Evolutionary conservation across 2,329 filamentous ascomycete species (phyloP).

Genomic region (Beauveria medogensis): DNA sequence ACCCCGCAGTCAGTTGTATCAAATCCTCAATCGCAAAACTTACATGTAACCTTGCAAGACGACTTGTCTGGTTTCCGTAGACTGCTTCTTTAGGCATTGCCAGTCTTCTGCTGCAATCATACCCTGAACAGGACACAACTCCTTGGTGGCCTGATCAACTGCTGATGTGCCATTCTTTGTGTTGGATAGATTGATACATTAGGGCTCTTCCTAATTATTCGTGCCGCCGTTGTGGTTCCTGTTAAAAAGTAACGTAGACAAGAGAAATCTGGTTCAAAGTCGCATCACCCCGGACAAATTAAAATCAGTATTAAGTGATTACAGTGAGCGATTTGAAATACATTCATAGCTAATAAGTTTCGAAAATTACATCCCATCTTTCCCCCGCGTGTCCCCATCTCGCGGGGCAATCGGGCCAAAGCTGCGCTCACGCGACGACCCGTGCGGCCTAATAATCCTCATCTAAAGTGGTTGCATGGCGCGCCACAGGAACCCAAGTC

Average conservation of each 20-base stretch:
- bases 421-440: not conserved
- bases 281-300: too few relatives aligned
- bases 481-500: not conserved
- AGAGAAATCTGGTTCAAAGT: too few relatives aligned
- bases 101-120: not conserved
- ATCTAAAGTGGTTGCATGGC: slow-evolving; percentile 5
- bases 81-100: not conserved
- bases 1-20: not conserved
- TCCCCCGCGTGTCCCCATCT: not conserved
- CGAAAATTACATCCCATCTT: not conserved
- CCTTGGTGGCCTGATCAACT: not conserved
- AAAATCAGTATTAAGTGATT: too few relatives aligned
- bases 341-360: too few relatives aligned
- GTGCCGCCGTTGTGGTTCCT: too few relatives aligned
- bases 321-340: too few relatives aligned
- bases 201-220: too few relatives aligned
- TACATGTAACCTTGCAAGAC: not conserved
- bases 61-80: not conserved
- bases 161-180: not conserved
- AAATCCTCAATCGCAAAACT: not conserved
- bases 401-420: not conserved
- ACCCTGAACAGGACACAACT: not conserved
- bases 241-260: too few relatives aligned
- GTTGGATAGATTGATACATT: too few relatives aligned
- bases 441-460: not conserved